Evolutionary conservation across 2,329 filamentous ascomycete genomes (phyloP).

Genomic region (Xylaria sp.): DNA sequence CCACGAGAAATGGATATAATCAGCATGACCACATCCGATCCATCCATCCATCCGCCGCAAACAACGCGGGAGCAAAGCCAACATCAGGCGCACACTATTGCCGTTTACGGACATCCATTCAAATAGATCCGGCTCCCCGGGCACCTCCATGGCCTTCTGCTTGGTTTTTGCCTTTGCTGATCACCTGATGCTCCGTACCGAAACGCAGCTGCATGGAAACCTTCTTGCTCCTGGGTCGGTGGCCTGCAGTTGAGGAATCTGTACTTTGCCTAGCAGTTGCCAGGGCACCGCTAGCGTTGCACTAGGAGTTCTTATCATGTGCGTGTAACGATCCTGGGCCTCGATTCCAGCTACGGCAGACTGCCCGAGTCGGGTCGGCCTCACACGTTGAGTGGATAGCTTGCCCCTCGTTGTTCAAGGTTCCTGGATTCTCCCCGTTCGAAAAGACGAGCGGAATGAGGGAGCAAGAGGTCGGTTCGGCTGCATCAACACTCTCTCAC

Average conservation of each 20-base stretch:
- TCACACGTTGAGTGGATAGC: slow-evolving; percentile 8
- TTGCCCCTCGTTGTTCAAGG: slow-evolving; percentile 5
- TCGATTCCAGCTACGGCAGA: slow-evolving; percentile 28
- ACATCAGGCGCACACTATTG: background rate
- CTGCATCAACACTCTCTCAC: background rate
- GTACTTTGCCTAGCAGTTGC: slow-evolving; percentile 10
- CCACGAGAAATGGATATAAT: background rate
- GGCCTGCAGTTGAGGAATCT: slow-evolving; percentile 38
- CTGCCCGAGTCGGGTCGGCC: slow-evolving; percentile 19
- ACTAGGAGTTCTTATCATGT: slow-evolving; percentile 23
- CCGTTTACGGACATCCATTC: slow-evolving; percentile 7
- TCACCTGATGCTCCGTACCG: slow-evolving; percentile 30
- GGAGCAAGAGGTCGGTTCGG: background rate
- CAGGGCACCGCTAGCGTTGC: slow-evolving; percentile 26
- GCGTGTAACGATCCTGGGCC: slow-evolving; percentile 20
- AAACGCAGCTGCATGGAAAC: slow-evolving; percentile 44
- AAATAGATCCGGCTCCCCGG: slow-evolving; percentile 33
- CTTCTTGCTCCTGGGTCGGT: slow-evolving; percentile 43
- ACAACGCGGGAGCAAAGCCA: slow-evolving; percentile 6
- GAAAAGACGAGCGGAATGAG: background rate
- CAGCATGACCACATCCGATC: background rate
- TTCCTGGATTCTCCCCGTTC: background rate
- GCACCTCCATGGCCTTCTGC: slow-evolving; percentile 33
- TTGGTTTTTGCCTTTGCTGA: slow-evolving; percentile 25
- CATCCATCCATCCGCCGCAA: background rate